Evolutionary conservation across 805 yeast species (phyloP), one percentile per base, ranked within the genome.

Genomic region (Candida ulmi): DNA sequence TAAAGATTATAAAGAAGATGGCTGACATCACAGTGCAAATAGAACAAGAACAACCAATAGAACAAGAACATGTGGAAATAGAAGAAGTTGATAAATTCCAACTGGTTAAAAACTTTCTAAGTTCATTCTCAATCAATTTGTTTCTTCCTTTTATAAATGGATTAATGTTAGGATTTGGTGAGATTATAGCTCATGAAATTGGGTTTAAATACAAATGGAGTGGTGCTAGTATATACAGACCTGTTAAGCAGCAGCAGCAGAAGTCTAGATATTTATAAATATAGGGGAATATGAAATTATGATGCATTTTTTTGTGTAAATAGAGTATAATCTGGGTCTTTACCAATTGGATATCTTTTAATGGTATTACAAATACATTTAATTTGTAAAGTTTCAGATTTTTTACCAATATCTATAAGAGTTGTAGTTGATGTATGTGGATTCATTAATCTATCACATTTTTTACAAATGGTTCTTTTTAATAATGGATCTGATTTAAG

Each of bases 101-200:
- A n/a, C n/a, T n/a, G n/a, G n/a, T n/a, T n/a, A n/a, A n/a, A n/a
- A n/a, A n/a, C n/a, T n/a, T n/a, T n/a, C 23, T 48, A 3, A 40
- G 46, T 1, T 51, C 54, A n/a, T 63, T 83, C 17, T 72, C 88
- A 2, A 78, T 91, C 46, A 91, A 91, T 51, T 62, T 91, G 49
- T 57, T 88, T 2, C 63, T 91, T 34, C 98, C 98, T 2, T 88
- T 91, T 54, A 69, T 91, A 50, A 91, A 91, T 54, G 98, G 98
- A 8, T 68, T 91, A 62, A 90, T 90, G 96, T 72, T 91, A 37
- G 98, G 98, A 0, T 88, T 91, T 58, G 98, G 98, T 2, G 98
- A 91, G 65, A 80, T 91, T 17, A 66, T 87, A 42, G 98, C 98
- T 8, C 96, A 90, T 58, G 97, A 91, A 54, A 63, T 91, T 30